Base-by-base conservation (phyloP, 305 asterid genomes). In the Fraxinus latifolia region DNA sequence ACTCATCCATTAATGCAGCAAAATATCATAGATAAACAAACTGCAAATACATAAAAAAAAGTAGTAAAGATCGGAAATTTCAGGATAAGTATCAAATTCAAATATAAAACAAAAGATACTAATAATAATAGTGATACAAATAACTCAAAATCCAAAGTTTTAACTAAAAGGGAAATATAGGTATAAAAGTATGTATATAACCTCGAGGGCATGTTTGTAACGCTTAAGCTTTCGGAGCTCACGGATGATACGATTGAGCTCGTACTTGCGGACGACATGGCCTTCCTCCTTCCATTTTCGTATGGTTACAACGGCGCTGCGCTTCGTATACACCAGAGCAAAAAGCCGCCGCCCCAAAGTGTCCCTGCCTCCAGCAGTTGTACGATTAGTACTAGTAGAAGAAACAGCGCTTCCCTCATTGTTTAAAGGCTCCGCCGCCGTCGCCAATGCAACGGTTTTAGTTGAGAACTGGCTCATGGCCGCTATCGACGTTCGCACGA, bases 211-310 rank as follows among this genome's bases (percentile, higher is more conserved):
- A 81, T 94, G 97, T 84, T 90, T 93, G 84, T 89, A 89, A 33
- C 97, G 98, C 85, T 89, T 92, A 68, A 90, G 90, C 86, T 82
- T 87, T 3, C 99, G 90, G 77, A 95, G 98, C 89, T 93, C 96
- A 21, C 98, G 92, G 72, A 92, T 94, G 33, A 92, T 90, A 84
- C 97, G 97, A 84, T 90, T 94, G 81, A 95, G 96, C 80, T 92
- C 93, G 89, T 90, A 91, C 82, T 94, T 93, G 14, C 89, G 94
- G 33, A 91, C 95, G 6, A 77, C 68, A 74, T 85, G 92, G 0
- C 99, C 99, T 82, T 94, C 94, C 88, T 91, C 98, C 84, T 91
- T 92, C 99, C 99, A 95, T 72, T 90, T 90, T 80, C 92, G 86
- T 53, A 95, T 89, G 83, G 97, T 77, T 33, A 89, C 82, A 27